Evolutionary conservation across 345 rosid genomes (phyloP), one percentile per base, ranked within the genome.

Genomic region (Viola odorata): DNA sequence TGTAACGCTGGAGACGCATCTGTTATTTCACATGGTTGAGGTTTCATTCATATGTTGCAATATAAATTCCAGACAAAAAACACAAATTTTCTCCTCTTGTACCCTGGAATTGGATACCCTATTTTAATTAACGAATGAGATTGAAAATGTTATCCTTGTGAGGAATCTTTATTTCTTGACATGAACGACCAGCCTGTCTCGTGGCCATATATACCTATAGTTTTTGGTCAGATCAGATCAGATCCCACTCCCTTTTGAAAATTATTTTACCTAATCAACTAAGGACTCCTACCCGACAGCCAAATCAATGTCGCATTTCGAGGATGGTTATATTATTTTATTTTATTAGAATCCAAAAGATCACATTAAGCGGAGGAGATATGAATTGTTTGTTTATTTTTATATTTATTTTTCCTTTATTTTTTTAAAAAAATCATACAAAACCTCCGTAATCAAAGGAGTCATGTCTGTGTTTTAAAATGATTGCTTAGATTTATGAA

Each of bases 281-380:
- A 56, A 59, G 72, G 48, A 48, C 69, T 36, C 50, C 45, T 48
- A 58, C 62, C 81, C 67, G 72, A 67, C 81, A 70, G 45, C 78
- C 42, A 68, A 53, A 70, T 77, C 73, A 62, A 70, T 78, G 76
- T 70, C 69, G 73, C 53, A 62, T 67, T 63, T 63, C 73, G 66
- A 64, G 69, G 69, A 68, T 44, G 55, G n/a, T 39, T 39, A 10
- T 40, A 4, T 53, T 3, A 32, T 51, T 51, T 51, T 51, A 9
- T 16, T 14, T 4, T 51, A n/a, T 4, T 51, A 51, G 17, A 14
- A 14, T 8, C 17, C 55, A 8, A 17, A 10, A 17, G 36, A 51
- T 17, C 55, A 5, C 15, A 5, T 4, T 16, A 48, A 48, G 17
- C 12, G 51, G 51, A 4, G 51, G 51, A n/a, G 51, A 13, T 12